Conservation (phyloP, 352 stramenopile species). For the Phytophthora capsici region DNA sequence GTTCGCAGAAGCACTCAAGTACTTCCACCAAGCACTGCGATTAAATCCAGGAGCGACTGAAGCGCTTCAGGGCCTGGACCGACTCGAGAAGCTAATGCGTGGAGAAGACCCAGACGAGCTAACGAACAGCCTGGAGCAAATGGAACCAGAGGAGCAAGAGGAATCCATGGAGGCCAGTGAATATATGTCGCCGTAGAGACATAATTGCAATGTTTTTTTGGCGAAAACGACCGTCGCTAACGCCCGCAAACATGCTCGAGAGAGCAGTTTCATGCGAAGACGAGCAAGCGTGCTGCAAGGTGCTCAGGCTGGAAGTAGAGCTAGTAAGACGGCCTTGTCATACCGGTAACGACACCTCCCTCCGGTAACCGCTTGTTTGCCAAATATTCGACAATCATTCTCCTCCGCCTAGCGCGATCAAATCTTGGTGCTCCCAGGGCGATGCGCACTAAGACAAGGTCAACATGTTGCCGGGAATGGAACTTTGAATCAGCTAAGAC, state of each 20-base stretch:
- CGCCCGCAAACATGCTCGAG: constrained; percentile 7
- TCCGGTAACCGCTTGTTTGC: constrained; percentile 25
- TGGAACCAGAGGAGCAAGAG: constrained; percentile 61
- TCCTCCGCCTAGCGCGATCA: neutral
- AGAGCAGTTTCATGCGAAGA: constrained; percentile 28
- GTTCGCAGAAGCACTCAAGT: constrained; percentile 67
- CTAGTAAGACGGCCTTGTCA: constrained; percentile 18
- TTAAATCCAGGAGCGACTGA: constrained; percentile 62
- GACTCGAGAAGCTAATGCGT: constrained; percentile 82
- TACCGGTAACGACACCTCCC: constrained; percentile 23
- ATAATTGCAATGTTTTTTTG: constrained; percentile 5
- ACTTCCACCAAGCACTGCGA: constrained; percentile 72
- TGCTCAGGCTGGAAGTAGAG: constrained; percentile 15
- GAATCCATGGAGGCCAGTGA: constrained; percentile 63
- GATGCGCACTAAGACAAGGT: constrained; percentile 10
- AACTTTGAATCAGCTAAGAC: neutral
- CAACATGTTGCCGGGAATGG: constrained; percentile 1
- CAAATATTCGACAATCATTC: constrained; percentile 33
- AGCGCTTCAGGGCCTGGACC: constrained; percentile 62
- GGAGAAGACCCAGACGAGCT: constrained; percentile 77
- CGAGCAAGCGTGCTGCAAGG: neutral
- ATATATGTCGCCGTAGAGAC: constrained; percentile 44
- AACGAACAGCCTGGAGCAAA: constrained; percentile 66
- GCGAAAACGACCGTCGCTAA: constrained; percentile 12
- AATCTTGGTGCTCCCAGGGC: constrained; percentile 1